Evolutionary conservation across 768 basidiomycete species (phyloP), one percentile per base, ranked within the genome.

Genomic region (Panaeolus papilionaceus): DNA sequence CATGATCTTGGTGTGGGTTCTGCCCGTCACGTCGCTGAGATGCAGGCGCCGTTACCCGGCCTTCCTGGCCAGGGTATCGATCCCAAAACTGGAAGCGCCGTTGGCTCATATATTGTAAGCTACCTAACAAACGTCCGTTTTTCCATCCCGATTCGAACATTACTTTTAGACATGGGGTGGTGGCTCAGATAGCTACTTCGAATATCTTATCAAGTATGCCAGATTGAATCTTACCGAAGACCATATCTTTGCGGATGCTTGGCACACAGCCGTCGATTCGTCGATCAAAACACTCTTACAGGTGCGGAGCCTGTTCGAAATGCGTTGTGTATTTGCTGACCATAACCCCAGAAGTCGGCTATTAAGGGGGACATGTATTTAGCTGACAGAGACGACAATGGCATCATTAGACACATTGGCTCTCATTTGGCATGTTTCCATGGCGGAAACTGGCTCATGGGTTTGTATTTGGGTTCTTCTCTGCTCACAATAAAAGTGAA

Each of bases 361-460:
- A 84, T 89, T 11, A 89, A 85, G 3, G 74, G 85, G 67, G 84
- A 83, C 73, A 63, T 80, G 1, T 92, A 90, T 76, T 78, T 91
- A 1, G 89, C 89, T 1, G 91, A 92, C 71, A 86, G 81, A 45
- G 85, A 90, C 64, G 76, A 78, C 64, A 66, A 74, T 4, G 71
- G 77, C 42, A 63, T 69, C 2, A 84, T 90, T 68, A 81, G 84
- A 54, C 86, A 90, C 69, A 81, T 91, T 58, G 84, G 89, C 6
- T 92, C 91, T 1, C 91, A 93, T 74, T 71, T 93, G 68, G 90
- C 84, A 2, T 93, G 91, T 71, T 92, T 89, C 81, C 71, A 83
- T 65, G 90, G 88, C 2, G 91, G 91, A 2, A 92, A 92, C 74
- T 92, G 89, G 90, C 78, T 92, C 62, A 78, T 89, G 3, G 88